Evolutionary conservation across 176 grass and related monocot species (phyloP).

Genomic region (Oryza punctata): DNA sequence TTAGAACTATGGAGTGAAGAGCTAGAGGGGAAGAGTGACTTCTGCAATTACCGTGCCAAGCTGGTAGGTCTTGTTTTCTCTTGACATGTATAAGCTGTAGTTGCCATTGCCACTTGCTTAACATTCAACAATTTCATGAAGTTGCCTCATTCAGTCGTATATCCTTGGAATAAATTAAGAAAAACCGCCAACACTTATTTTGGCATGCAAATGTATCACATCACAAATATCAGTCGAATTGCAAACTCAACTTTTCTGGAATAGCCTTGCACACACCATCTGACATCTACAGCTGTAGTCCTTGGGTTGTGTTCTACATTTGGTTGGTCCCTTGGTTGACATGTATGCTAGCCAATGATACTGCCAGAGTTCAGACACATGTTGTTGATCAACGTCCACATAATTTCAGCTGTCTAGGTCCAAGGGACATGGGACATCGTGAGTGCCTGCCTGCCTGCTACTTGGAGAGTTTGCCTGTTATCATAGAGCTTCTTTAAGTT

Average conservation of each 20-base stretch:
- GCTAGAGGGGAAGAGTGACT: conserved; percentile 89
- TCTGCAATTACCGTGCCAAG: conserved; percentile 79
- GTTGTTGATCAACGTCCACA: neutral
- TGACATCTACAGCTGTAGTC: neutral
- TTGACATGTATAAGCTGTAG: conserved; percentile 9
- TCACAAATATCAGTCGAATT: neutral
- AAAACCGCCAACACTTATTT: conserved; percentile 1
- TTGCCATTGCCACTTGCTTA: conserved; percentile 5
- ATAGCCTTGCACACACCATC: neutral
- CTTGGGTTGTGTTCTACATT: conserved; percentile 12
- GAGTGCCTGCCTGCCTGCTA: neutral
- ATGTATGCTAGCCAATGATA: conserved; percentile 19
- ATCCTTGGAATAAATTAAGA: conserved; percentile 2
- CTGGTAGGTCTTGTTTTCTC: conserved; percentile 60
- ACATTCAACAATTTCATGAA: conserved; percentile 1
- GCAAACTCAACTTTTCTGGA: neutral
- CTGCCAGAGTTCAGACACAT: neutral
- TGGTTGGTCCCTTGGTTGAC: neutral
- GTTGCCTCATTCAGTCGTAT: neutral
- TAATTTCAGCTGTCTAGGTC: neutral
- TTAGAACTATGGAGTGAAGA: conserved; percentile 92
- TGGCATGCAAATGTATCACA: neutral
- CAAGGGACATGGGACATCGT: neutral
- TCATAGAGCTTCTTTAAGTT: neutral
- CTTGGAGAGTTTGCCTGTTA: neutral